Conservation (phyloP, 2,329 filamentous ascomycete species). For the Apiospora marii region DNA sequence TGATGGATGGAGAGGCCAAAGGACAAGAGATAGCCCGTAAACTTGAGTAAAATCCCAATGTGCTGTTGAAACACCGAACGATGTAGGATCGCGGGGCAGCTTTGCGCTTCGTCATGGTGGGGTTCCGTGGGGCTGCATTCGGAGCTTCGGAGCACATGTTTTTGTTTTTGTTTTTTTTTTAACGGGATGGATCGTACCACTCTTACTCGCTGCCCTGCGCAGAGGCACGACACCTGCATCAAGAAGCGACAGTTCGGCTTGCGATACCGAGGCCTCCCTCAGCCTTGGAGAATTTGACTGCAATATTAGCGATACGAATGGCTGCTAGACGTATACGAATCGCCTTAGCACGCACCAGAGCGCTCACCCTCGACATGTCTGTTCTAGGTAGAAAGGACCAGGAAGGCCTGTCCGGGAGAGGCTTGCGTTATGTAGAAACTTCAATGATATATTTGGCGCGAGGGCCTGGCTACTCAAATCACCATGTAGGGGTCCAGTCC, state of each 20-base stretch:
- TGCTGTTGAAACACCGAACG: neutral
- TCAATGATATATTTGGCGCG: neutral
- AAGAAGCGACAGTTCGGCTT: too few relatives aligned
- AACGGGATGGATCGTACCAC: constrained; percentile 9
- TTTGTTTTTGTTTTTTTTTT: neutral
- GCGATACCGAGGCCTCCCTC: too few relatives aligned
- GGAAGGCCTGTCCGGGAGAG: neutral
- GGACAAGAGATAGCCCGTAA: neutral
- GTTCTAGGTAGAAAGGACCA: neutral
- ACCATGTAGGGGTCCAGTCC: neutral
- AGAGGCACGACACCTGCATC: neutral
- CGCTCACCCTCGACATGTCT: too few relatives aligned
- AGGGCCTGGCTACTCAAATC: neutral
- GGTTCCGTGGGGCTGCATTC: constrained; percentile 16
- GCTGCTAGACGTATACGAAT: too few relatives aligned
- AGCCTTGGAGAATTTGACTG: too few relatives aligned
- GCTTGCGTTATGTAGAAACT: neutral
- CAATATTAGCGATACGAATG: too few relatives aligned
- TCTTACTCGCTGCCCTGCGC: neutral
- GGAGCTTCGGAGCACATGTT: neutral
- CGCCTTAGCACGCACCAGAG: too few relatives aligned
- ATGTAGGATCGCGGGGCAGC: constrained; percentile 15
- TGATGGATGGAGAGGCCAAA: neutral
- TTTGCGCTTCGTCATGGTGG: constrained; percentile 8
- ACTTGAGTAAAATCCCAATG: neutral